phyloP scores from a whole-genome alignment of 2,329 filamentous ascomycete species.

The Metarhizium humberi region DNA sequence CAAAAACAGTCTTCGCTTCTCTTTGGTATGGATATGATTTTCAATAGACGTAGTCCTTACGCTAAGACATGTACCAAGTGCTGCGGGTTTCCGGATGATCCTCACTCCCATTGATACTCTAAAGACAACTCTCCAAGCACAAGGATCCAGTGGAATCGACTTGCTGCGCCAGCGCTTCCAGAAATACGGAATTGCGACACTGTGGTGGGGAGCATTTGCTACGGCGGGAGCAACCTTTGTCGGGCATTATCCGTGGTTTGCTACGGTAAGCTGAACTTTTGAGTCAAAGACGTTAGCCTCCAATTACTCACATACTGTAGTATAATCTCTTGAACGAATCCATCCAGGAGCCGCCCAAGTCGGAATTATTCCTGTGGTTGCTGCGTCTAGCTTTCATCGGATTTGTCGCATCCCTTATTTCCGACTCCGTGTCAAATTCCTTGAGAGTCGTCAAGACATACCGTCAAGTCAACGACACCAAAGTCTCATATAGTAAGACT shows the following conservation, averaged over 20 bases:
- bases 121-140: slow-evolving; percentile 40
- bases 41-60: accelerated
- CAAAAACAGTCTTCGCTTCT: slow-evolving; percentile 38
- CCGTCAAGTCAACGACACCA: slow-evolving; percentile 37
- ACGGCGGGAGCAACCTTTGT: slow-evolving; percentile 39
- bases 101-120: slow-evolving; percentile 39
- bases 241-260: slow-evolving; percentile 41
- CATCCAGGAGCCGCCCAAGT: slow-evolving; percentile 30
- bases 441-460: slow-evolving; percentile 39
- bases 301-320: slow-evolving; percentile 12
- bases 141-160: slow-evolving; percentile 31
- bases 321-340: slow-evolving; percentile 33
- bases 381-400: slow-evolving; percentile 27
- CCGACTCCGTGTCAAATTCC: slow-evolving; percentile 37
- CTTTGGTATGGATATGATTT: slow-evolving; percentile 22
- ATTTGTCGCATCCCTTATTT: slow-evolving; percentile 34
- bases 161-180: slow-evolving; percentile 35
- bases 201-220: slow-evolving; percentile 41
- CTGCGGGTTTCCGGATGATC: slow-evolving; percentile 36
- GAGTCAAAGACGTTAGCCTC: too few species aligned
- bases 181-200: slow-evolving; percentile 31
- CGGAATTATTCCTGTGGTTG: slow-evolving; percentile 31
- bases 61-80: slow-evolving; percentile 17
- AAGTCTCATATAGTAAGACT: slow-evolving; percentile 33
- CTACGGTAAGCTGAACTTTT: slow-evolving; percentile 24